Base-by-base conservation (phyloP, 768 basidiomycete species). In the Pleurotus eryngii region DNA sequence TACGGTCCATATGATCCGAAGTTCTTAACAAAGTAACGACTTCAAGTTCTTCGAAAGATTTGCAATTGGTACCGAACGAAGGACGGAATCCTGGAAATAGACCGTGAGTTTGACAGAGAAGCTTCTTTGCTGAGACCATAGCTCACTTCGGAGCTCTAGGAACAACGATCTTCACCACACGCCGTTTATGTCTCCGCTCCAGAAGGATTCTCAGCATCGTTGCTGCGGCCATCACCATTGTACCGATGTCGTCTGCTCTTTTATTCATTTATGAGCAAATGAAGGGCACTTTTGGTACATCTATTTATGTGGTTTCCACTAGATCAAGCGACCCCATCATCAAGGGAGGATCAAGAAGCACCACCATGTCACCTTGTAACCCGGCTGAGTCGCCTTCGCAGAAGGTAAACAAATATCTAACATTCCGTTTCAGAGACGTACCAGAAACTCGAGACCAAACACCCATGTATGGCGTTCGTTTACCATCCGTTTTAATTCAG, bases 91-190 rank as follows among this genome's bases (percentile, higher is more conserved):
- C 51, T 54, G 22, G 7, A 37, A 22, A 42, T 27, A n/a, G 51
- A 37, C 18, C 27, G 22, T 50, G 39, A 40, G 51, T 50, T n/a
- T 35, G 15, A 18, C 30, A 35, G 18, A 5, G 7, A 17, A n/a
- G 51, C 51, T 54, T 54, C 51, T 54, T 54, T 54, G 38, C 51
- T 50, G 51, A 54, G 51, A 42, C 24, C 37, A 22, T n/a, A 54
- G 12, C 51, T 54, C 51, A 54, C 15, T 24, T 54, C 51, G 51
- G 51, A 39, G 42, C 39, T 42, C 22, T 38, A 39, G 26, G 51
- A 37, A 35, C 30, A 35, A 35, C 30, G 30, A 8, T 35, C 9
- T 35, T 35, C 30, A 35, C 11, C 30, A 35, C 30, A 35, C 30
- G 30, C 30, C 11, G 30, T 35, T 35, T 35, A 35, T 35, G 30